Conservation (phyloP, 73 alveolate species). For the Tetrahymena elliotti region DNA sequence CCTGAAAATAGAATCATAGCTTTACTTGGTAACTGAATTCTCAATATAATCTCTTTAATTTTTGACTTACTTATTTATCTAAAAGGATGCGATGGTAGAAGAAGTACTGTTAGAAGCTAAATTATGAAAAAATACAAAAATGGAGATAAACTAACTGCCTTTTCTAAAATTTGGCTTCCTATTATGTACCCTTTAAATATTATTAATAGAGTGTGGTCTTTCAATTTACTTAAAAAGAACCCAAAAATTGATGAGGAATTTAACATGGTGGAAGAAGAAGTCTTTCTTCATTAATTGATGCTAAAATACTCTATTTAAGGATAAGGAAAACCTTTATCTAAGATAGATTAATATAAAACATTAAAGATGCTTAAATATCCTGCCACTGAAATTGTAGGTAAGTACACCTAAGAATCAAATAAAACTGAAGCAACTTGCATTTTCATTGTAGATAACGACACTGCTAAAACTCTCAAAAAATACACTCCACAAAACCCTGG, state of each 20-base stretch:
- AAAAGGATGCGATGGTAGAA: neutral
- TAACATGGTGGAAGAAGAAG: neutral
- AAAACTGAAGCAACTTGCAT: neutral
- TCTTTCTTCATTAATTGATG: neutral
- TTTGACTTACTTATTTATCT: neutral
- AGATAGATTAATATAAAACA: neutral
- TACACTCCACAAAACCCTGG: neutral
- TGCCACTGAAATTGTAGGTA: neutral
- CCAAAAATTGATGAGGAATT: neutral
- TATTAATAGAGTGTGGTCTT: neutral
- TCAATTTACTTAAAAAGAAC: neutral
- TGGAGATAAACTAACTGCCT: neutral
- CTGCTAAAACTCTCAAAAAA: neutral
- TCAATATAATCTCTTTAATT: neutral
- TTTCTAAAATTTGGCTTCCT: neutral
- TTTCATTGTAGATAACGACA: neutral
- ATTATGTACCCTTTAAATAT: neutral
- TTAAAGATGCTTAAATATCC: neutral
- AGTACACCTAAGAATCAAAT: neutral
- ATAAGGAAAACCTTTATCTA: neutral
- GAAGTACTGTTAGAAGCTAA: neutral
- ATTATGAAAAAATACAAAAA: neutral
- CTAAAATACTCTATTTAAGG: neutral
- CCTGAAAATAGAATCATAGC: neutral
- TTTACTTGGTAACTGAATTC: neutral